These are phyloP conservation scores for Pseudocercospora fijiensis DNA, from an alignment of 2,329 filamentous ascomycete genomes.

Conservation along the genomic window DNA sequence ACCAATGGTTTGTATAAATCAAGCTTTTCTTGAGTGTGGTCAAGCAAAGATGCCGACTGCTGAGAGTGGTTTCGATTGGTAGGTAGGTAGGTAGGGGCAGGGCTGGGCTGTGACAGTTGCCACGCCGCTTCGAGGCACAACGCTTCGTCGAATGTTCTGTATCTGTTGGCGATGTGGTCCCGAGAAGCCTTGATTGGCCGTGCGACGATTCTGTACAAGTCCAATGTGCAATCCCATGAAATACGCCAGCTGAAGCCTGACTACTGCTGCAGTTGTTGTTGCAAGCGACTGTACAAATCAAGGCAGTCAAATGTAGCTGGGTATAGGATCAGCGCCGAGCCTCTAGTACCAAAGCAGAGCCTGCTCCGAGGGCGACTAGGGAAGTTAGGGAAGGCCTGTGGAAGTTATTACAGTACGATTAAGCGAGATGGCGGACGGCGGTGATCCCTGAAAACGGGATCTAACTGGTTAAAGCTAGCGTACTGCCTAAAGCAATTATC, in stretches of 20 bases:
- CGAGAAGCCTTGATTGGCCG: background rate
- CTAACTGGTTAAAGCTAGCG: no score
- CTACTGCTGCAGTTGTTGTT: background rate
- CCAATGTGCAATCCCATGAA: background rate
- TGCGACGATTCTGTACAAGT: background rate
- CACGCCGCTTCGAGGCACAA: background rate
- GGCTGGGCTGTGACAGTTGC: background rate
- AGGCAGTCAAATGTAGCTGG: background rate
- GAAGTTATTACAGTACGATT: no score
- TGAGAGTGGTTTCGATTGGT: background rate
- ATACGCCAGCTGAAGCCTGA: background rate
- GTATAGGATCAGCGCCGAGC: background rate
- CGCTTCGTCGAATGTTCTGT: background rate
- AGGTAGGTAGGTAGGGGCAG: no score
- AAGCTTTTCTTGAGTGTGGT: no score
- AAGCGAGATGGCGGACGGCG: no score
- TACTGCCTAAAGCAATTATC: no score
- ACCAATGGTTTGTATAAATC: background rate
- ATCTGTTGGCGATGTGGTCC: background rate
- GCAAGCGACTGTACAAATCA: background rate
- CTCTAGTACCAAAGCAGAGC: background rate
- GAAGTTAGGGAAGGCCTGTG: background rate
- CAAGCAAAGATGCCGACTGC: no score
- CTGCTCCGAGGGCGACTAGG: background rate
- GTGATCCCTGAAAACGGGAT: no score